These are phyloP conservation scores for Exophiala mesophila DNA, from an alignment of 2,329 filamentous ascomycete genomes.

Conservation along the genomic window DNA sequence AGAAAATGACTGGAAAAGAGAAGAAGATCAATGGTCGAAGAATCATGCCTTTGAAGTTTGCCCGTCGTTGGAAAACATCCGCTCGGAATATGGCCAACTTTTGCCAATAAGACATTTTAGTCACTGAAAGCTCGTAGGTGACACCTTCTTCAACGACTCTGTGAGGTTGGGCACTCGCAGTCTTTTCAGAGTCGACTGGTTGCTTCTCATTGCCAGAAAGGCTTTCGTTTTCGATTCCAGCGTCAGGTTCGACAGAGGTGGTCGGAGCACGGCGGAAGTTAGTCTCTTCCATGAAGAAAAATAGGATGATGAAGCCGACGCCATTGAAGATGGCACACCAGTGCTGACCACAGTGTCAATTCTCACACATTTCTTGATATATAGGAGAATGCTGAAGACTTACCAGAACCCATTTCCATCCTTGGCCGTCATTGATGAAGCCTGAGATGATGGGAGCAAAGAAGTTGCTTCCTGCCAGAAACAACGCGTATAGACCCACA, in stretches of 20 bases:
- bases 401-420: constrained; percentile 25
- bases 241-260: constrained; percentile 5
- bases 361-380: too few species aligned
- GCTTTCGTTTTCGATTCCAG: not conserved
- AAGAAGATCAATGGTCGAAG: constrained; percentile 23
- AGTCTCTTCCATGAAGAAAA: constrained; percentile 21
- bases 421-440: constrained; percentile 23
- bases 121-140: not conserved
- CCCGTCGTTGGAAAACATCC: constrained; percentile 8
- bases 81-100: constrained; percentile 13
- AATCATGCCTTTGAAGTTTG: constrained; percentile 11
- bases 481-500: constrained; percentile 20
- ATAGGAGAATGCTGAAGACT: too few species aligned
- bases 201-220: not conserved
- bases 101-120: constrained; percentile 3
- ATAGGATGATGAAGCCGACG: constrained; percentile 12
- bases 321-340: constrained; percentile 18
- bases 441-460: constrained; percentile 17
- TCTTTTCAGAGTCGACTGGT: not conserved
- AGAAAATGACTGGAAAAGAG: constrained; percentile 36
- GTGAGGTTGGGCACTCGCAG: not conserved
- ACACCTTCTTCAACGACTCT: not conserved
- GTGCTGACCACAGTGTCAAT: too few species aligned
- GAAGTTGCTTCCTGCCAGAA: constrained; percentile 19
- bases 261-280: constrained; percentile 11